Percentiles rank a stretch among this genome's conserved stretches.
These are phyloP conservation scores for Rhodamnia argentea DNA, from an alignment of 345 rosid species.

Conservation along the genomic window DNA sequence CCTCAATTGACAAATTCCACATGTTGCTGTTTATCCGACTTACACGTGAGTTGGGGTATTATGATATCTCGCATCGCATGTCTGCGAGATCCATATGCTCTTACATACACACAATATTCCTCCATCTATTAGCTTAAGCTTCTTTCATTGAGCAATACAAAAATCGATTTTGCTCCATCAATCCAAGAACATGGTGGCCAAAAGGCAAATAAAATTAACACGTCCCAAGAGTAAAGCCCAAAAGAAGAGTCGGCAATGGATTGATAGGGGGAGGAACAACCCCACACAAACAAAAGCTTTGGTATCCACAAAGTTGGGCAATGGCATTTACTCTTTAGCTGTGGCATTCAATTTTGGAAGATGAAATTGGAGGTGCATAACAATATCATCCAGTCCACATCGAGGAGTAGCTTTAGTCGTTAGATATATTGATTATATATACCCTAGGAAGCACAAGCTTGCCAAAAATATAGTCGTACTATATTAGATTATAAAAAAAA, in stretches of 20 bases:
- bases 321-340: neutral
- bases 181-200: neutral
- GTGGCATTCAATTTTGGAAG: neutral
- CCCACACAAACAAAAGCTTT: neutral
- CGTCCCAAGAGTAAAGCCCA: neutral
- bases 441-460: neutral
- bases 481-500: neutral
- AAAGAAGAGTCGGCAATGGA: neutral
- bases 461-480: neutral
- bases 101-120: neutral
- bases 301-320: neutral
- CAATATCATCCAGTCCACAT: neutral
- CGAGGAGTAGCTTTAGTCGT: neutral
- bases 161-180: neutral
- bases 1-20: neutral
- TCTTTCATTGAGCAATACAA: neutral
- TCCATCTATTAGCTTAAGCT: neutral
- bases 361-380: neutral
- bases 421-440: neutral
- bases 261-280: neutral
- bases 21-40: neutral
- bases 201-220: neutral
- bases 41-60: neutral
- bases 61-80: fast-evolving
- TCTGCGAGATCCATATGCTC: neutral